Base-by-base conservation (phyloP, 805 yeast species). In the Hanseniaspora pseudoguilliermondii region DNA sequence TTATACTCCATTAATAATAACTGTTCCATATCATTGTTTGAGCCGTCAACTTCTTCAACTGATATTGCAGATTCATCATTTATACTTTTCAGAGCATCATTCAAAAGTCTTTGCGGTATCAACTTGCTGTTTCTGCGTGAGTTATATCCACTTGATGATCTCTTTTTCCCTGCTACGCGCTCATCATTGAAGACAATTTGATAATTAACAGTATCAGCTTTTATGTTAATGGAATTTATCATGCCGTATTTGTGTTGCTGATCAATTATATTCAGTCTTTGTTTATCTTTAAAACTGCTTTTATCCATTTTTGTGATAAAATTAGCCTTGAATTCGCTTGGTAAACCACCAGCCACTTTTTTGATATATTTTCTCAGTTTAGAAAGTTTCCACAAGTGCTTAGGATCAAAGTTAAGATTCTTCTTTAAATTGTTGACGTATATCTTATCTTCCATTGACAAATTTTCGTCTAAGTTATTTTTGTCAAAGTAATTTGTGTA, bases 401-500 rank as follows among this genome's bases (percentile, higher is more conserved):
- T 36, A 13, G 41, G 7, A 38, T 44, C 50, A 2, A 53, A 32
- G 2, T 39, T 25, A 13, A 38, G 39, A 6, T 13, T 2, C 23
- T 46, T 53, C 15, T 38, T 20, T 25, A 53, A 53, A 2, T 44
- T 29, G 15, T 44, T 49, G 34, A 53, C 18, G 15, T 23, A 53
- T 47, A 53, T 20, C 23, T 53, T 53, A 15, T 53, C 56, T 16
- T 53, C 56, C 56, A 53, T 53, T 7, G 56, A 53, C 11, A 53
- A 21, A 36, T 27, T 46, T 8, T 53, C 46, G 23, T 20, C 39
- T 15, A 46, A 13, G 29, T 44, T 46, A 46, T 46, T 42, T 10
- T 39, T 36, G 21, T 50, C 39, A 15, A 39, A 21, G 16, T 53
- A 44, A 36, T 42, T 60, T 3, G 67, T 69, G 56, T 73, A 75